phyloP scores from a whole-genome alignment of 805 yeast genomes.

The Pichia paraexigua region DNA sequence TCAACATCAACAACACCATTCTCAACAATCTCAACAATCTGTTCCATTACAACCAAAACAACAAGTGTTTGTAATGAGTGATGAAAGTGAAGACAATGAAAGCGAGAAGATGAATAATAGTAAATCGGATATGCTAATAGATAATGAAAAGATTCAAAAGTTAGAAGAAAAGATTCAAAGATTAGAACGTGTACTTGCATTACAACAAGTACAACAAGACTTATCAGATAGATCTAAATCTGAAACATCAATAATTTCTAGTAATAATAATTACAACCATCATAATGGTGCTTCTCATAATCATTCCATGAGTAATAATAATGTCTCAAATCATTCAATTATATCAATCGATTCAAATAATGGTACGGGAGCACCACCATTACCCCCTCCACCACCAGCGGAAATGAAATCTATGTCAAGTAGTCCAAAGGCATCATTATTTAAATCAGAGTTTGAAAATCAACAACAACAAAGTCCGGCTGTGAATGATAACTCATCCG shows the following conservation, averaged over 20 bases:
- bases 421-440: slow-evolving; percentile 21
- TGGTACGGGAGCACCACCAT: slow-evolving; percentile 19
- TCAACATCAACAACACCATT: background rate
- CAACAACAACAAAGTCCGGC: background rate
- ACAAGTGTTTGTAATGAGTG: slow-evolving; percentile 1
- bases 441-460: slow-evolving; percentile 8
- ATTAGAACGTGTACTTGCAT: slow-evolving; percentile 22
- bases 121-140: background rate
- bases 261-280: no score
- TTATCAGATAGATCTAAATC: slow-evolving; percentile 1
- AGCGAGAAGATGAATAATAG: background rate
- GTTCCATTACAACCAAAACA: background rate
- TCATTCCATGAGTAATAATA: background rate
- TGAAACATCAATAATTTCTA: background rate
- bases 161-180: slow-evolving; percentile 28
- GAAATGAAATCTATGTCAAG: slow-evolving; percentile 17
- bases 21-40: background rate
- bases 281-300: no score
- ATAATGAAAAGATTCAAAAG: slow-evolving; percentile 18
- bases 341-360: background rate
- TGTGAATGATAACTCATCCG: background rate
- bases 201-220: slow-evolving; percentile 20
- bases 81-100: slow-evolving; percentile 1
- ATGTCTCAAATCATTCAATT: background rate
- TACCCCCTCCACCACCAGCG: slow-evolving; percentile 26